A percentile compares a stretch with the other conserved stretches of the same genome.
Conservation (phyloP, 148 eudicot genomes). For the Persicaria maculosa region DNA sequence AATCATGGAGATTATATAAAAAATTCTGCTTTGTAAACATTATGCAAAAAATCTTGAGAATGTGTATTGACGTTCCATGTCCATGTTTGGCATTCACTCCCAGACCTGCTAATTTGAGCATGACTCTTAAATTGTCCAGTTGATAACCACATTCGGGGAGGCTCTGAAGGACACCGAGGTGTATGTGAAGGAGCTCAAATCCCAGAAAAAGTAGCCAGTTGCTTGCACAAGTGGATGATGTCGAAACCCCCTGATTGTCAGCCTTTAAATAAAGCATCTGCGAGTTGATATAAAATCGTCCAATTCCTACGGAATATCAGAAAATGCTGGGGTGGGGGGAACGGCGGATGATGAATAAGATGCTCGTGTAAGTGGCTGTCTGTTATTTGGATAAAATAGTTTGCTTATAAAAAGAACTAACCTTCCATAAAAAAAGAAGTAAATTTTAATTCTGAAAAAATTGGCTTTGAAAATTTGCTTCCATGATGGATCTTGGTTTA, state of each 20-base stretch:
- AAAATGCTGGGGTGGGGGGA: background rate
- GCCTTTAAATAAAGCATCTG: background rate
- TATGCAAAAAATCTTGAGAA: background rate
- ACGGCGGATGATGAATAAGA: background rate
- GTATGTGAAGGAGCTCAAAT: constrained; percentile 58
- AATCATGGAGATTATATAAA: background rate
- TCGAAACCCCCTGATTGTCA: constrained; percentile 17
- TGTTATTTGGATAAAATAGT: background rate
- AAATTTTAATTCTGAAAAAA: no score
- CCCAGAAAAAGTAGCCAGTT: constrained; percentile 29
- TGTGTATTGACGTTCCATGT: background rate
- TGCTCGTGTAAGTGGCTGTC: background rate
- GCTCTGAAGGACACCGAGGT: constrained; percentile 70
- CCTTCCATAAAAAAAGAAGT: no score
- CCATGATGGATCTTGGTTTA: no score
- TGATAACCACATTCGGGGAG: constrained; percentile 55
- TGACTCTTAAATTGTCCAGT: constrained; percentile 20
- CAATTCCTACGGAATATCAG: background rate
- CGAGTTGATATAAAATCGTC: background rate
- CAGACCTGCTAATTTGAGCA: background rate
- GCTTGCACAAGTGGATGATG: constrained; percentile 17
- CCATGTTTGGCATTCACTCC: background rate
- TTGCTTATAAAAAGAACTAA: background rate
- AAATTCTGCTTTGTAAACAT: background rate
- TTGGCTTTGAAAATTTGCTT: no score